A percentile compares a stretch with the other conserved stretches of the same genome.
Conservation (phyloP, 2,329 filamentous ascomycete genomes). For the Monosporascus cannonballus region DNA sequence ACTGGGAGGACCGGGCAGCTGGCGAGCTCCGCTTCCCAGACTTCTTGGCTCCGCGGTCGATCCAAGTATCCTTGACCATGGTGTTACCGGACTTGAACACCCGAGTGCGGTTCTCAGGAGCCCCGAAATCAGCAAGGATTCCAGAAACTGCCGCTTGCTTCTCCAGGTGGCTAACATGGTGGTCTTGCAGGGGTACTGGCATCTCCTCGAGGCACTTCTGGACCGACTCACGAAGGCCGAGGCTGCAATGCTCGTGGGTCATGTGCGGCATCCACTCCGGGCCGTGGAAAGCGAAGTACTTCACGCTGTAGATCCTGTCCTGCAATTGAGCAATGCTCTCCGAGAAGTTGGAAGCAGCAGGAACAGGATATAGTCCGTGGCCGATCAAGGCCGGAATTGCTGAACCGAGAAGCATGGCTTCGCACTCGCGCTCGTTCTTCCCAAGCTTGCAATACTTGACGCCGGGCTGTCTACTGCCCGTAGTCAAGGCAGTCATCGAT, state of each 20-base stretch:
- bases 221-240: constrained; percentile 11
- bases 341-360: constrained; percentile 8
- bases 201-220: constrained; percentile 10
- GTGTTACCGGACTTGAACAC: background rate
- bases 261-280: constrained; percentile 15
- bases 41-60: constrained; percentile 10
- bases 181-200: constrained; percentile 6
- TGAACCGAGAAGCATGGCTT: constrained; percentile 21
- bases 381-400: constrained; percentile 8
- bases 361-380: constrained; percentile 15
- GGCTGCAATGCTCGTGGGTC: constrained; percentile 15
- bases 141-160: background rate
- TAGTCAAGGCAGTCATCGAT: constrained; percentile 8
- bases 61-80: background rate
- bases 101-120: background rate
- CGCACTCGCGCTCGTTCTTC: constrained; percentile 12
- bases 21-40: too few relatives aligned
- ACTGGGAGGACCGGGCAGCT: too few relatives aligned
- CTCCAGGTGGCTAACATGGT: background rate
- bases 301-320: constrained; percentile 9
- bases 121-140: background rate
- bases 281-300: constrained; percentile 13
- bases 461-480: background rate
- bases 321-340: constrained; percentile 14
- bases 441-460: constrained; percentile 14